Conservation (phyloP, 176 grass and related monocot genomes). For the Oryza officinalis region DNA sequence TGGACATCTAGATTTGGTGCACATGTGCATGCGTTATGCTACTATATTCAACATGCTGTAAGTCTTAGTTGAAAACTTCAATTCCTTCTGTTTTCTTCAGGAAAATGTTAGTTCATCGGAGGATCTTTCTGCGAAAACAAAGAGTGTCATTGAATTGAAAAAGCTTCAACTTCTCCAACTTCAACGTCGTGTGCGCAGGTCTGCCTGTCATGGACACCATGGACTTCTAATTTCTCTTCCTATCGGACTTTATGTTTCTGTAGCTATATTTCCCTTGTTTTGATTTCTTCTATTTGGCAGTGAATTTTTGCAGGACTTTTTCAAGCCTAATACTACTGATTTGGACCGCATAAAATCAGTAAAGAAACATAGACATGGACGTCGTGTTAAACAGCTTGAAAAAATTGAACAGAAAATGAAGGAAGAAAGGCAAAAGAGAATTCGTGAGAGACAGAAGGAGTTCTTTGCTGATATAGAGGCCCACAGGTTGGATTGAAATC, state of each 20-base stretch:
- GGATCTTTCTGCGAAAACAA: constrained; percentile 92
- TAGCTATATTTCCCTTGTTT: constrained; percentile 21
- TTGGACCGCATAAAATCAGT: constrained; percentile 81
- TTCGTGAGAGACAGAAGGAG: constrained; percentile 94
- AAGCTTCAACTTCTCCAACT: constrained; percentile 98
- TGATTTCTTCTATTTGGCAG: constrained; percentile 52
- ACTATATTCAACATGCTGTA: constrained; percentile 8
- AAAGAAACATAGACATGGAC: constrained; percentile 93
- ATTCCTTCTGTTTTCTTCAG: constrained; percentile 48
- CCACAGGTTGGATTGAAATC: constrained; percentile 62
- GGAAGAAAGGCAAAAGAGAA: constrained; percentile 97
- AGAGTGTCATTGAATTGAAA: constrained; percentile 96
- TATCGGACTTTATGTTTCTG: constrained; percentile 1
- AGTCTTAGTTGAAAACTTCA: constrained; percentile 22
- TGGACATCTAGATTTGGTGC: constrained; percentile 7
- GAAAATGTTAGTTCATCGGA: constrained; percentile 90
- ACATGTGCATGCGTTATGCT: constrained; percentile 14
- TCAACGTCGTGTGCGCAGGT: constrained; percentile 88
- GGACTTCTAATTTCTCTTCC: neutral
- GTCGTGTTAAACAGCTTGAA: constrained; percentile 91
- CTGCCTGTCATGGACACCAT: constrained; percentile 23
- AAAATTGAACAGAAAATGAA: constrained; percentile 99
- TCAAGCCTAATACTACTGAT: constrained; percentile 77
- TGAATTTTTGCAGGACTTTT: constrained; percentile 96
- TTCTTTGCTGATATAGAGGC: constrained; percentile 96